phyloP scores from a whole-genome alignment of 805 yeast species.

The Ogataea zsoltii region DNA sequence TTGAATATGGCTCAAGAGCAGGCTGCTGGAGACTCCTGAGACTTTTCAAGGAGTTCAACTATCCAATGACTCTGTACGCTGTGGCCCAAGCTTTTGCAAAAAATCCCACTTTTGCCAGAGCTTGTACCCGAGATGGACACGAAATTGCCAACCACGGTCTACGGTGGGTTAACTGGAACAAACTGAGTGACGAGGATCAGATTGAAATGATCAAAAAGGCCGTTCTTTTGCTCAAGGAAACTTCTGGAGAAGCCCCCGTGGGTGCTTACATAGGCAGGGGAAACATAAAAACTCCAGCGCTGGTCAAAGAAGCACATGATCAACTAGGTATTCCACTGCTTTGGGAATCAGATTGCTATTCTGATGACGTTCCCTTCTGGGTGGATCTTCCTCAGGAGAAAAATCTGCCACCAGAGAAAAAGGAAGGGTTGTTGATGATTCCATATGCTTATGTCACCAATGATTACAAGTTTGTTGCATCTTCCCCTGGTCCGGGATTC shows the following conservation, averaged over 20 bases:
- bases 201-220: conserved; percentile 33
- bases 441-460: conserved; percentile 31
- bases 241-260: conserved; percentile 36
- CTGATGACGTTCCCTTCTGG: conserved; percentile 41
- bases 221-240: conserved; percentile 31
- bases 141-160: conserved; percentile 41
- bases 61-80: conserved; percentile 37
- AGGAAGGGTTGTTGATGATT: conserved; percentile 29
- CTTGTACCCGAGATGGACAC: conserved; percentile 39
- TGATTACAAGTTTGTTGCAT: conserved; percentile 27
- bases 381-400: conserved; percentile 32
- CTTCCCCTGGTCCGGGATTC: conserved; percentile 26
- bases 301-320: conserved; percentile 37
- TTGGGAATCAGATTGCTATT: conserved; percentile 38
- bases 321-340: conserved; percentile 33
- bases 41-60: conserved; percentile 34
- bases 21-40: conserved; percentile 30
- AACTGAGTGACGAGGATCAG: conserved; percentile 33
- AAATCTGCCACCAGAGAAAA: conserved; percentile 15
- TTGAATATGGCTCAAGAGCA: conserved; percentile 21
- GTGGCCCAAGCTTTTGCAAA: conserved; percentile 40
- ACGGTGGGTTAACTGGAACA: conserved; percentile 38
- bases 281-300: conserved; percentile 33
- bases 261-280: conserved; percentile 42
- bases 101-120: conserved; percentile 36